phyloP scores from a whole-genome alignment of 805 yeast genomes.

The Kuraishia cidri region DNA sequence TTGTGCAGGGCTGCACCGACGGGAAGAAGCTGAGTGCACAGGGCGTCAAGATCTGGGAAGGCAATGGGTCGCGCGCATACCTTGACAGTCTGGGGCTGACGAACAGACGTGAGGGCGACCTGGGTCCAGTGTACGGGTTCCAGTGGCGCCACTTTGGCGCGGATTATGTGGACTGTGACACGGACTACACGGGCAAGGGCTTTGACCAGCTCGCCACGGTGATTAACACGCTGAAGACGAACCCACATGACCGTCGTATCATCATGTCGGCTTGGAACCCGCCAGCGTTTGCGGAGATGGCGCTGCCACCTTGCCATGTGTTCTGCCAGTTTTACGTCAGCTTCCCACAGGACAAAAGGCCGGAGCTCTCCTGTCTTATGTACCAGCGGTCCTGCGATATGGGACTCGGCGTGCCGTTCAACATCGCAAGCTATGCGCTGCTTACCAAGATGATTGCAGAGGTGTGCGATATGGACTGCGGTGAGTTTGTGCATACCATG shows the following conservation, averaged over 20 bases:
- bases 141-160: constrained; percentile 99
- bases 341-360: constrained; percentile 55
- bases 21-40: constrained; percentile 68
- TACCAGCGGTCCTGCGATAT: constrained; percentile 98
- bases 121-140: constrained; percentile 98
- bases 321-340: constrained; percentile 92
- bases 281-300: constrained; percentile 89
- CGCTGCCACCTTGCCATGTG: constrained; percentile 97
- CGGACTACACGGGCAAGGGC: constrained; percentile 84
- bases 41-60: constrained; percentile 98
- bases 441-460: constrained; percentile 93
- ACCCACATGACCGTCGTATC: constrained; percentile 92
- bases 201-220: constrained; percentile 82
- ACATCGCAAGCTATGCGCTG: constrained; percentile 93
- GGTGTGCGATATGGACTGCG: constrained; percentile 91
- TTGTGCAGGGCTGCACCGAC: constrained; percentile 82
- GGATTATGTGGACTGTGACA: constrained; percentile 74
- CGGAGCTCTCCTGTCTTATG: constrained; percentile 75
- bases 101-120: constrained; percentile 81
- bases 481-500: constrained; percentile 89
- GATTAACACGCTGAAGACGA: constrained; percentile 69
- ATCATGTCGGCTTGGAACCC: constrained; percentile 99
- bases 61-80: constrained; percentile 91
- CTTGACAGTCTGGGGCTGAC: constrained; percentile 76
- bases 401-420: constrained; percentile 99